Evolutionary conservation across 73 alveolate species (phyloP).

Genomic region (Stentor coeruleus): DNA sequence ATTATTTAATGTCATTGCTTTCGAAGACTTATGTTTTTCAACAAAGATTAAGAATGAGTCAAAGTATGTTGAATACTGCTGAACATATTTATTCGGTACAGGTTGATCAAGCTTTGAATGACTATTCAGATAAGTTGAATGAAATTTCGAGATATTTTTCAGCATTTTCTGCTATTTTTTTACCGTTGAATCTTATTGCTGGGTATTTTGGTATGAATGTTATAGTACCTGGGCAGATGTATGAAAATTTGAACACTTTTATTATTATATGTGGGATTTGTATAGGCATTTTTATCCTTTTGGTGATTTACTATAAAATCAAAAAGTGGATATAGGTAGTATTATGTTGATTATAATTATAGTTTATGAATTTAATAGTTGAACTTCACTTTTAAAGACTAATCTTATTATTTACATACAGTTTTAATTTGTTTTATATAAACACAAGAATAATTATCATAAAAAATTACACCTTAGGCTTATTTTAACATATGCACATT

Average conservation of each 20-base stretch:
- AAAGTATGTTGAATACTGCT: neutral
- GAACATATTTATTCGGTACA: neutral
- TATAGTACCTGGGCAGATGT: neutral
- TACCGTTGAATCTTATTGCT: neutral
- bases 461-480: too few species aligned
- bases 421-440: too few species aligned
- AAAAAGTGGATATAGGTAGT: constrained; percentile 1
- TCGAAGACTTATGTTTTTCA: neutral
- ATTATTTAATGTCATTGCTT: neutral
- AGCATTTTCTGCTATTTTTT: constrained; percentile 10
- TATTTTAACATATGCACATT: too few species aligned
- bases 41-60: neutral
- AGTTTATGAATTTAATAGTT: neutral
- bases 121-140: neutral
- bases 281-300: too few species aligned
- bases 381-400: too few species aligned
- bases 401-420: too few species aligned
- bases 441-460: too few species aligned
- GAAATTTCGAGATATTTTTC: neutral
- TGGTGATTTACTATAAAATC: neutral
- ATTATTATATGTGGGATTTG: neutral
- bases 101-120: constrained; percentile 4
- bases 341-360: too few species aligned
- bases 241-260: neutral
- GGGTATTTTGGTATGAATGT: constrained; percentile 24